Evolutionary conservation across 805 yeast species (phyloP).

Genomic region (Nakazawaea pomicola): DNA sequence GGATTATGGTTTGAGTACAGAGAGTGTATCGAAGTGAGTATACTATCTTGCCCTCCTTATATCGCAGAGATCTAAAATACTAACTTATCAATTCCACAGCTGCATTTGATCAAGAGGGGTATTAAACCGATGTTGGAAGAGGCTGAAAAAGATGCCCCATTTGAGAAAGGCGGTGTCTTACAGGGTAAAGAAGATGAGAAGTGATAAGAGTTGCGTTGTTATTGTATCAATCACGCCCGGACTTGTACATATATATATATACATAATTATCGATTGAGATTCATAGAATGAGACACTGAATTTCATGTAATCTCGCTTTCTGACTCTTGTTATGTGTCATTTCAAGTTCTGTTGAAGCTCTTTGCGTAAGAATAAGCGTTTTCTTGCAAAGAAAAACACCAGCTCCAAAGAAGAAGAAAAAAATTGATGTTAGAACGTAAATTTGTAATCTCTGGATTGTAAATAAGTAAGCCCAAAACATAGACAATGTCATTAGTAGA

Average conservation of each 20-base stretch:
- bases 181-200: slow-evolving; percentile 13
- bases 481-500: slow-evolving; percentile 12
- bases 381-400: no score
- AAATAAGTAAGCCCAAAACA: no score
- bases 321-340: no score
- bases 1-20: slow-evolving; percentile 86
- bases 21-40: slow-evolving; percentile 72
- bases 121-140: slow-evolving; percentile 81
- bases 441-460: no score
- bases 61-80: not conserved
- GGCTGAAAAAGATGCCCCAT: slow-evolving; percentile 87
- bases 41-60: not conserved
- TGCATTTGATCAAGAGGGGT: slow-evolving; percentile 63
- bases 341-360: no score
- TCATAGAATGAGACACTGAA: not conserved
- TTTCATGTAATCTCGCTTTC: no score
- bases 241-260: not conserved
- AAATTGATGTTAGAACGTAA: not conserved
- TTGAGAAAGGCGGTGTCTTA: slow-evolving; percentile 59
- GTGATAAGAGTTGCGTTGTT: no score
- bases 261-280: not conserved
- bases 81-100: slow-evolving; percentile 3
- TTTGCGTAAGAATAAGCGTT: no score
- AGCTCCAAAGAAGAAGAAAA: not conserved
- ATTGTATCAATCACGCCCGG: no score